phyloP scores from a whole-genome alignment of 495 filamentous ascomycete genomes.

The Aspergillus ellipticus region DNA sequence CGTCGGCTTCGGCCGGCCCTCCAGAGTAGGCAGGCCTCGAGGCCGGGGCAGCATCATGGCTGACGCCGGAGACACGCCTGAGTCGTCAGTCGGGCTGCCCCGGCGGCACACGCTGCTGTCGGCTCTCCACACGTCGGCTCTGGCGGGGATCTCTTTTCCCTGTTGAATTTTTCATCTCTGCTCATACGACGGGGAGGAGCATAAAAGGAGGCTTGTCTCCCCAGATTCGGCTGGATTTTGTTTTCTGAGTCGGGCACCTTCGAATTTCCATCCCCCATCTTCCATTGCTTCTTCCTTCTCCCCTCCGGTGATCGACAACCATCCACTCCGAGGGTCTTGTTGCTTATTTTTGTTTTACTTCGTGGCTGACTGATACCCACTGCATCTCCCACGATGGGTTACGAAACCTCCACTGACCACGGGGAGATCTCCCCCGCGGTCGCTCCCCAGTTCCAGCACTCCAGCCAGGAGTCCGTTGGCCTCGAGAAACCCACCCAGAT shows the following conservation, averaged over 20 bases:
- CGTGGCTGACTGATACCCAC: not conserved
- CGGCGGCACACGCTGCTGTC: slow-evolving; percentile 4
- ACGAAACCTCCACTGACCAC: slow-evolving; percentile 32
- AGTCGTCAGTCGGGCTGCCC: not conserved
- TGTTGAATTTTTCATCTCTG: slow-evolving; percentile 2
- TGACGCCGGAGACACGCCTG: not conserved
- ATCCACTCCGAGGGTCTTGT: not conserved
- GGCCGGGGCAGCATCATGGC: not conserved
- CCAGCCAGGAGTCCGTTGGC: slow-evolving; percentile 23
- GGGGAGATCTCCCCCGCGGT: slow-evolving; percentile 38
- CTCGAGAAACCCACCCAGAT: slow-evolving; percentile 22
- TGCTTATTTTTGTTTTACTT: not conserved
- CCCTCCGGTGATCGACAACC: not conserved
- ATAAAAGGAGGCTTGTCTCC: slow-evolving; percentile 1
- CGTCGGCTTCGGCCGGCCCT: slow-evolving; percentile 15
- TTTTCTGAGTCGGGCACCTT: not conserved
- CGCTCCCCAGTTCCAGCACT: slow-evolving; percentile 19
- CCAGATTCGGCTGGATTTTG: not conserved
- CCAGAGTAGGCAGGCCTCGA: not conserved
- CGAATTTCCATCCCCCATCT: not conserved
- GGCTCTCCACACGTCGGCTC: slow-evolving; percentile 6
- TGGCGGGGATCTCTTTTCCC: slow-evolving; percentile 3
- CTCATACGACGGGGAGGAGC: not conserved
- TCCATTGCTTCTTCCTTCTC: not conserved
- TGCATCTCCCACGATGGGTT: slow-evolving; percentile 25